Percentiles rank a stretch among this genome's conserved stretches.
phyloP scores from a whole-genome alignment of 768 basidiomycete species.

The Amanita rubescens region DNA sequence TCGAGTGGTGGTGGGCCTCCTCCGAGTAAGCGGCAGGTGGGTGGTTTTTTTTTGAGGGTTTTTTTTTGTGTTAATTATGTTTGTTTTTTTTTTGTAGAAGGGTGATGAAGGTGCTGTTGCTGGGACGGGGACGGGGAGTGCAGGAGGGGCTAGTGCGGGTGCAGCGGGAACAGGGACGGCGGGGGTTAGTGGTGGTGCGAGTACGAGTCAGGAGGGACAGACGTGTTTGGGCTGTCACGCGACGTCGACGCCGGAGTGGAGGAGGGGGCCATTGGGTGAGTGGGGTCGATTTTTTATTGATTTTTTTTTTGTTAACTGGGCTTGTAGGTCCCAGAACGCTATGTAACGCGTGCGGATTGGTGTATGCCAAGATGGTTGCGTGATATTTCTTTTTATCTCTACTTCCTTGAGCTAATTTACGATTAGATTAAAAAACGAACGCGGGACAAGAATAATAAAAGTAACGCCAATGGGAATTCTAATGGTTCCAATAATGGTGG shows the following conservation, averaged over 20 bases:
- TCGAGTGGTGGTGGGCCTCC: slow-evolving; percentile 3
- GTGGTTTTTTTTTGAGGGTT: not conserved
- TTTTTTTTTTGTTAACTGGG: slow-evolving; percentile 11
- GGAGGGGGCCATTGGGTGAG: slow-evolving; percentile 74
- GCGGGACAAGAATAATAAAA: slow-evolving; percentile 17
- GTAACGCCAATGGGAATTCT: slow-evolving; percentile 5
- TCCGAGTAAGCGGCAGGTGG: slow-evolving; percentile 14
- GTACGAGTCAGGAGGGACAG: slow-evolving; percentile 50
- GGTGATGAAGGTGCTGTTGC: slow-evolving; percentile 28
- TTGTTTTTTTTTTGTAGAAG: slow-evolving; percentile 1
- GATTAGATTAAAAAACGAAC: slow-evolving; percentile 28
- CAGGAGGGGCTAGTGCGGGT: slow-evolving; percentile 34
- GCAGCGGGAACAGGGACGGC: slow-evolving; percentile 31
- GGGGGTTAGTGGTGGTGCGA: no score
- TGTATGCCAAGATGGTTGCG: slow-evolving; percentile 74
- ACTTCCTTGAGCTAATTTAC: not conserved
- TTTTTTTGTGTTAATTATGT: not conserved
- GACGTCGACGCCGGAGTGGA: slow-evolving; percentile 85
- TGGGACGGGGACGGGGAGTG: slow-evolving; percentile 11
- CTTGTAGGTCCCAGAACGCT: slow-evolving; percentile 69
- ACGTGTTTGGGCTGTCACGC: slow-evolving; percentile 77
- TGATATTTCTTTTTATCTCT: not conserved
- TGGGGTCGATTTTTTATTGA: slow-evolving; percentile 14
- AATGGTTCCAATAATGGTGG: not conserved
- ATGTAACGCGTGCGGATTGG: slow-evolving; percentile 82